A percentile compares a stretch with the other conserved stretches of the same genome.
Evolutionary conservation across 345 rosid species (phyloP).

Genomic region (Corchorus olitorius): DNA sequence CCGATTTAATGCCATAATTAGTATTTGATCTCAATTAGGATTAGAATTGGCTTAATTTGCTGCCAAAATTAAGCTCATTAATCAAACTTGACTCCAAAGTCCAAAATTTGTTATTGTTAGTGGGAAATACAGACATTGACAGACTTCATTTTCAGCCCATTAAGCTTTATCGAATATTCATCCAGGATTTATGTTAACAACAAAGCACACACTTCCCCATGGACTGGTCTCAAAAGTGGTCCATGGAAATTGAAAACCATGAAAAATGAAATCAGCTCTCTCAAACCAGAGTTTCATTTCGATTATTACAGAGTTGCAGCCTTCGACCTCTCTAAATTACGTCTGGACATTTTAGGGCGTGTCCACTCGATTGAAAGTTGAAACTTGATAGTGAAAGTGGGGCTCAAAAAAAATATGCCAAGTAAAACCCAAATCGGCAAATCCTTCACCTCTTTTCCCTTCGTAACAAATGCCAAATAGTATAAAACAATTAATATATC

Average conservation of each 20-base stretch:
- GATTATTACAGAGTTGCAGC: not conserved
- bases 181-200: not conserved
- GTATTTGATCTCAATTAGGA: not conserved
- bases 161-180: not conserved
- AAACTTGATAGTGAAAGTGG: slow-evolving; percentile 12
- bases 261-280: not conserved
- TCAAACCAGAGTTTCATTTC: not conserved
- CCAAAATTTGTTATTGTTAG: not conserved
- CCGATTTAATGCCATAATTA: too few species aligned
- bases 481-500: not conserved
- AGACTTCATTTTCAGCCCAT: not conserved
- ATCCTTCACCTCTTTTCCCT: not conserved
- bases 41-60: not conserved
- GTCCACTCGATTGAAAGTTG: slow-evolving; percentile 4
- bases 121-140: not conserved
- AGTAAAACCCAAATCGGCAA: not conserved
- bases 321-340: too few species aligned
- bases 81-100: not conserved
- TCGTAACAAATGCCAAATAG: not conserved
- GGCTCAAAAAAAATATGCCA: not conserved
- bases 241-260: slow-evolving; percentile 18
- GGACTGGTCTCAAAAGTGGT: slow-evolving; percentile 14
- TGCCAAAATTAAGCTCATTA: not conserved
- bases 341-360: slow-evolving; percentile 14
- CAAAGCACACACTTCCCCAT: slow-evolving; percentile 6